A percentile compares a stretch with the other conserved stretches of the same genome.
Evolutionary conservation across 1,284 basidiomycete species (phyloP).

Genomic region (Fistulina hepatica): DNA sequence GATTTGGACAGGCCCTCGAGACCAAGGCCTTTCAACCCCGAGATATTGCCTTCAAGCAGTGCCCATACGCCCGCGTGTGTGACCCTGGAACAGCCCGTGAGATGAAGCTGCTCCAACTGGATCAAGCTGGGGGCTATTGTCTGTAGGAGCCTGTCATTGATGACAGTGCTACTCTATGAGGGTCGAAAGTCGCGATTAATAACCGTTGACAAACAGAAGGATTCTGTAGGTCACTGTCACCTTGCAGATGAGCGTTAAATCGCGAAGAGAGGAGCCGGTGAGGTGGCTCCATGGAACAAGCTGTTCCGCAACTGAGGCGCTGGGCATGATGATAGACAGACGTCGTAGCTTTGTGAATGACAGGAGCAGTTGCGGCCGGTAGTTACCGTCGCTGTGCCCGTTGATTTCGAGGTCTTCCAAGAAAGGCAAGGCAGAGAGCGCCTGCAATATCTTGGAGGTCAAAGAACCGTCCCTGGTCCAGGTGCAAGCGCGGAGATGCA

Average conservation of each 20-base stretch:
- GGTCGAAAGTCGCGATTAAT: conserved; percentile 7
- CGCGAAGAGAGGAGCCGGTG: conserved; percentile 35
- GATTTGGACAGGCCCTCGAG: conserved; percentile 51
- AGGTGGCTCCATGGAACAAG: conserved; percentile 40
- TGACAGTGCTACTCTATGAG: conserved; percentile 24
- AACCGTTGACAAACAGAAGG: not conserved
- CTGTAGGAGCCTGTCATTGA: conserved; percentile 45
- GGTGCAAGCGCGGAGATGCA: conserved; percentile 46
- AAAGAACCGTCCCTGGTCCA: conserved; percentile 71
- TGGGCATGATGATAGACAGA: conserved; percentile 65
- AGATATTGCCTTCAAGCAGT: conserved; percentile 31
- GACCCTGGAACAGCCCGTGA: conserved; percentile 59
- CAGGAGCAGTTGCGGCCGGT: conserved; percentile 38
- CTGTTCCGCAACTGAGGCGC: conserved; percentile 35
- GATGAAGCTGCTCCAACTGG: conserved; percentile 41
- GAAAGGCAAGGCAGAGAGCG: conserved; percentile 30
- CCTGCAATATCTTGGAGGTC: conserved; percentile 41
- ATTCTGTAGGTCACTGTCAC: conserved; percentile 23
- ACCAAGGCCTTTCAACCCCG: conserved; percentile 40
- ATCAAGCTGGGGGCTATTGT: conserved; percentile 35
- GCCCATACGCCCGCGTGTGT: conserved; percentile 47
- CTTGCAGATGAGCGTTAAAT: conserved; percentile 57
- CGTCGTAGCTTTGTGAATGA: conserved; percentile 37
- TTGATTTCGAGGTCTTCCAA: conserved; percentile 58
- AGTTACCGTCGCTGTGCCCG: conserved; percentile 44